Base-by-base conservation (phyloP, 1,284 basidiomycete species). In the Ustilago shanxiensis region DNA sequence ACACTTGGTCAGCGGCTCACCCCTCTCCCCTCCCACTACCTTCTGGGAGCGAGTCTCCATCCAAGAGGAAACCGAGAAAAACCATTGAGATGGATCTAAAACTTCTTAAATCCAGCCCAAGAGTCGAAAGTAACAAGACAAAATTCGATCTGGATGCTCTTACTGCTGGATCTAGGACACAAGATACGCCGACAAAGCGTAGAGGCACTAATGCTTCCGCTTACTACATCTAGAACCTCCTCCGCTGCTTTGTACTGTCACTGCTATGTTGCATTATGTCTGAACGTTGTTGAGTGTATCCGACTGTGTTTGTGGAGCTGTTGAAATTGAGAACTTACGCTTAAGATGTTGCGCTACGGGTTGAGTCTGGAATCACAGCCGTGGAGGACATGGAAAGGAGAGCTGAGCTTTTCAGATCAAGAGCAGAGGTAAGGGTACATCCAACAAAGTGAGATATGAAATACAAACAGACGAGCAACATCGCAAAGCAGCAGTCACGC, bases 11-110 rank as follows among this genome's bases (percentile, higher is more conserved):
- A 10, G 37, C 52, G 29, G 7, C 51, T 26, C 55, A 60, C 6
- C 80, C 80, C 16, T 53, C 51, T n/a, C 80, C 80, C 0, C 54
- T 82, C 2, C 80, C 80, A 1, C 16, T 44, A 7, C 41, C 41
- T 75, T 0, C 66, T 71, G 2, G 14, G 2, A 2, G 31, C 7
- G 35, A 24, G 1, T 73, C 65, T 2, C 63, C 70, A 29, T 37
- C 55, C 3, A 66, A 54, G 39, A 20, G 75, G 6, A 74, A 72
- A 20, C 79, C 70, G 8, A 51, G 79, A 26, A 77, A 71, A 56
- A 82, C 81, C 18, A 82, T 82, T 62, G 81, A 82, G 31, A 66
- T 79, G 65, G 81, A 82, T 24, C 65, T 82, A 26, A 66, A 72
- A 50, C 56, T 67, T 8, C 66, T 79, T 47, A 77, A 74, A 26